Evolutionary conservation across 108 stramenopile genomes (phyloP).

Genomic region (Fragilaria crotonensis): DNA sequence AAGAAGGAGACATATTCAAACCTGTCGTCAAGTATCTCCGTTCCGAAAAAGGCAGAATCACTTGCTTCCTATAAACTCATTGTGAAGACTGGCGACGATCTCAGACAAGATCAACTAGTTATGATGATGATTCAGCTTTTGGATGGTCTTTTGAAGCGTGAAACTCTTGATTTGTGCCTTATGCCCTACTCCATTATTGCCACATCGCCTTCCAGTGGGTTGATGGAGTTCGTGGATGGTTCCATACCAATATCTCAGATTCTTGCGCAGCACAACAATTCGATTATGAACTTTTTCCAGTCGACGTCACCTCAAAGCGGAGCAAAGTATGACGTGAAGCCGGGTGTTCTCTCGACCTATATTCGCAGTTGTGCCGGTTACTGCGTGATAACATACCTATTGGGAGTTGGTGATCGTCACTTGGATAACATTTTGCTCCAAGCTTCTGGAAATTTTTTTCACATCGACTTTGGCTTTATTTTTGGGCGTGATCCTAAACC

Average conservation of each 20-base stretch:
- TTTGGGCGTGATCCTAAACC: conserved; percentile 91
- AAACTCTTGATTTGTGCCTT: conserved; percentile 90
- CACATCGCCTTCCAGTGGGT: conserved; percentile 82
- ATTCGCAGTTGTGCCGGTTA: conserved; percentile 96
- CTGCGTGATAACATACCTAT: conserved; percentile 95
- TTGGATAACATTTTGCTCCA: conserved; percentile 83
- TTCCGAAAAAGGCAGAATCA: conserved; percentile 6
- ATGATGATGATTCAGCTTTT: conserved; percentile 97
- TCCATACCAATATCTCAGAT: conserved; percentile 89
- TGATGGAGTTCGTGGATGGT: conserved; percentile 94
- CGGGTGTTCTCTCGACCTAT: conserved; percentile 85
- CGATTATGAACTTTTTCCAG: conserved; percentile 69
- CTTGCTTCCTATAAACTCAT: conserved; percentile 73
- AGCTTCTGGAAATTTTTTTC: conserved; percentile 73
- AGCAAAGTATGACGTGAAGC: conserved; percentile 61
- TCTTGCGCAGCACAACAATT: conserved; percentile 76
- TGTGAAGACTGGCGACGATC: conserved; percentile 98
- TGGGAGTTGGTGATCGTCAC: conserved; percentile 88
- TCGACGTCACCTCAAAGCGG: conserved; percentile 51
- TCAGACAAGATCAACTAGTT: conserved; percentile 98
- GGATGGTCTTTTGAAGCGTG: conserved; percentile 93
- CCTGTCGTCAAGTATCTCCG: background rate
- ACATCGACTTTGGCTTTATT: conserved; percentile 82
- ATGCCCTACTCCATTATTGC: conserved; percentile 78
- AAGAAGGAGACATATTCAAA: background rate